Conservation (phyloP, 805 yeast genomes). For the Candida sanyiensis region DNA sequence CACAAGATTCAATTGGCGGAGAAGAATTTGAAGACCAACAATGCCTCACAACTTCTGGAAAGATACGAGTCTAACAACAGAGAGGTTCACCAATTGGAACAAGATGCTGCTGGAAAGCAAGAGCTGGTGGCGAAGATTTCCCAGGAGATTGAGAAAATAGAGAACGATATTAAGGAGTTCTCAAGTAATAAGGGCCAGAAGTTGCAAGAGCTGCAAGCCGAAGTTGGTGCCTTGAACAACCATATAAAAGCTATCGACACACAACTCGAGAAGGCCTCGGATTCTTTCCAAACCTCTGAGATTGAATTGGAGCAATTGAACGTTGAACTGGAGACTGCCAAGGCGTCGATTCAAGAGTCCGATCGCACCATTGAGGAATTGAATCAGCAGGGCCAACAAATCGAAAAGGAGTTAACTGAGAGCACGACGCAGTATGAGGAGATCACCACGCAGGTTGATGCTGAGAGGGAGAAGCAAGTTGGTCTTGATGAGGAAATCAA, state of each 20-base stretch:
- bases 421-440: conserved; percentile 25
- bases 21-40: conserved; percentile 49
- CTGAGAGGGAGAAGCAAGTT: conserved; percentile 47
- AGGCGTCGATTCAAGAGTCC: conserved; percentile 37
- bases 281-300: conserved; percentile 54
- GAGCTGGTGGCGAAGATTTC: conserved; percentile 29
- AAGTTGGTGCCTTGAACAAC: conserved; percentile 37
- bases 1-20: conserved; percentile 56
- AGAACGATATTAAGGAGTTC: conserved; percentile 79
- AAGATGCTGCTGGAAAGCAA: conserved; percentile 33
- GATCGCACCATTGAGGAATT: conserved; percentile 33
- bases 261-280: conserved; percentile 41
- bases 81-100: conserved; percentile 41
- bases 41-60: conserved; percentile 49
- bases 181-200: conserved; percentile 74
- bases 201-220: conserved; percentile 55
- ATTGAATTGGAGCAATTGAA: conserved; percentile 65
- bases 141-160: conserved; percentile 46
- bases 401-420: conserved; percentile 26
- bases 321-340: conserved; percentile 45
- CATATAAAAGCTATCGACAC: conserved; percentile 34
- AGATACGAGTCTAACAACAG: conserved; percentile 40
- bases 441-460: conserved; percentile 22
- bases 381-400: conserved; percentile 21
- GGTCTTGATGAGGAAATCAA: conserved; percentile 74